Base-by-base conservation (phyloP, 192 early-diverging fungal species). In the Entomortierella lignicola region DNA sequence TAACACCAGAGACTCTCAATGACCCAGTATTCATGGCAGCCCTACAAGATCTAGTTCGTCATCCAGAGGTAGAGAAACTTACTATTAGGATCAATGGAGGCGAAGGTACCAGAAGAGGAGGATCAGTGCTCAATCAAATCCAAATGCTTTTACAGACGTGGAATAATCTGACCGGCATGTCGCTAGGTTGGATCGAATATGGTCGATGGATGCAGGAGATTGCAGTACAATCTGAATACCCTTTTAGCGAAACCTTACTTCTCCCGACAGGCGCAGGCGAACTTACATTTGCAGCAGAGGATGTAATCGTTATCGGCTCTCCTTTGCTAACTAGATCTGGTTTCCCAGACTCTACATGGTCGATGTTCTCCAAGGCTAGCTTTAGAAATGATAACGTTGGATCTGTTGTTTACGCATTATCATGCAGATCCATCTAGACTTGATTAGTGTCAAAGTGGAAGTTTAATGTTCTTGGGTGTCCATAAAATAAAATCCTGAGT, bases 151-250 rank as follows among this genome's bases (percentile, higher is more conserved):
- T 68, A 10, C 42, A 68, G 25, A 18, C 12, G 21, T 68, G 66
- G 66, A 59, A 68, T 21, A 29, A 59, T 13, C 23, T 68, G 42
- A 68, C 66, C 20, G 66, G 66, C 0, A 57, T 68, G 55, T 31
- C 34, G 6, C 21, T 68, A 3, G 66, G 56, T 11, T 44, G 62
- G 51, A 30, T 43, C 20, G 66, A 58, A 43, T 59, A 58, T 39
- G 44, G 56, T 3, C 41, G 21, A 15, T 68, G 66, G 66, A 68
- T 68, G 55, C 66, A 59, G n/a, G 56, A 59, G 47, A 8, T 50
- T 12, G 25, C 25, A 4, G 56, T 30, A 6, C 55, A 68, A 31
- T 17, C 59, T 4, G 66, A 59, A 2, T 55, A 68, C 23, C 66
- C 66, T 2, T 68, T 68, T 32, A 4, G 27, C 2, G 55, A 68